phyloP scores from a whole-genome alignment of 2,329 filamentous ascomycete genomes.

The Aureobasidium sp. region DNA sequence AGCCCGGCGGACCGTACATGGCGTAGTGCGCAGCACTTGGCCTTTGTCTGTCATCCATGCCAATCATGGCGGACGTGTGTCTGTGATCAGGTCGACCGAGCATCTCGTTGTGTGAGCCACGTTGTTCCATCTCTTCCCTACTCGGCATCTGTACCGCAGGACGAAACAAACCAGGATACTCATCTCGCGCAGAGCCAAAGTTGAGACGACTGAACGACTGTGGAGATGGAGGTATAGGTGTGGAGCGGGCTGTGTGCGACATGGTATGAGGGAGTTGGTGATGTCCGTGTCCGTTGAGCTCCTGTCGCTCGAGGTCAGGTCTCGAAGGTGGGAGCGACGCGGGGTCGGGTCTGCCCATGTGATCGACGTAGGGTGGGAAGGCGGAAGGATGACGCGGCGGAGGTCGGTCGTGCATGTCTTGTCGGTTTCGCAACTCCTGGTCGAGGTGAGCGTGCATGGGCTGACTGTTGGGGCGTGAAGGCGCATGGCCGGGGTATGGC shows the following conservation, averaged over 20 bases:
- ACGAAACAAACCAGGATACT: slow-evolving; percentile 23
- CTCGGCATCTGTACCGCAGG: slow-evolving; percentile 15
- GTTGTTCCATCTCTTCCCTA: slow-evolving; percentile 10
- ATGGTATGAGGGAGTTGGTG: not conserved
- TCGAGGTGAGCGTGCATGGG: slow-evolving; percentile 17
- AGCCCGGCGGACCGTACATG: not conserved
- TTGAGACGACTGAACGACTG: slow-evolving; percentile 17
- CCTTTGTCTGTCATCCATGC: not conserved
- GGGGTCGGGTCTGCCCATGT: not conserved
- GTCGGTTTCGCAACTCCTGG: slow-evolving; percentile 13
- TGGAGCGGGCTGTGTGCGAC: slow-evolving; percentile 10
- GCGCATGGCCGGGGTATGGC: slow-evolving; percentile 1
- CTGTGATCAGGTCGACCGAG: not conserved
- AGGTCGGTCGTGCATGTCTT: slow-evolving; percentile 9
- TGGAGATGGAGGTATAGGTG: not conserved
- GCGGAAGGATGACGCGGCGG: not conserved
- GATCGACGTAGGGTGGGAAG: slow-evolving; percentile 7
- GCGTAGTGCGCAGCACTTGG: not conserved
- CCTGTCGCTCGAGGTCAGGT: not conserved
- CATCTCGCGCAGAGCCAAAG: slow-evolving; percentile 24
- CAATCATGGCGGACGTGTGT: not conserved
- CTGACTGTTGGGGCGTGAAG: slow-evolving; percentile 27
- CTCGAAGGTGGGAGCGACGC: slow-evolving; percentile 2
- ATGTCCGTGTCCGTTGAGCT: not conserved
- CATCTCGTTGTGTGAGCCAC: slow-evolving; percentile 6